Evolutionary conservation across 164 flowering plant species (phyloP).

Genomic region (Aristolochia fimbriata): DNA sequence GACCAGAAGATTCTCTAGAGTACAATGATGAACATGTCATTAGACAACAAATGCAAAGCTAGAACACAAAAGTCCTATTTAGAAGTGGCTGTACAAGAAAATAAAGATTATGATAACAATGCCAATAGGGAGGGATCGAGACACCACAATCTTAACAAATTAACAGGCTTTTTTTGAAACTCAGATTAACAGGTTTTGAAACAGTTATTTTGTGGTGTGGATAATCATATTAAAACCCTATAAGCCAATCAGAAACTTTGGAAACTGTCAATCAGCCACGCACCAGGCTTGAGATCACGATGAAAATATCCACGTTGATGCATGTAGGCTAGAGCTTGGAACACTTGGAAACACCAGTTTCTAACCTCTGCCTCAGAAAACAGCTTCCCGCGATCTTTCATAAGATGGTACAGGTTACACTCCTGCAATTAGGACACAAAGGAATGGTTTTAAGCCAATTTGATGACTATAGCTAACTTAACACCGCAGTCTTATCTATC

Average conservation of each 20-base stretch:
- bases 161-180: too few species aligned
- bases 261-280: not conserved
- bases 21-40: not conserved
- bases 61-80: not conserved
- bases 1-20: slow-evolving; percentile 72
- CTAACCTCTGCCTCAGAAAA: slow-evolving; percentile 81
- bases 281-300: slow-evolving; percentile 35
- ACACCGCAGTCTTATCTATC: not conserved
- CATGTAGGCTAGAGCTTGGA: slow-evolving; percentile 95
- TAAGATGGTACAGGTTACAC: slow-evolving; percentile 87
- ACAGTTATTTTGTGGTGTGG: too few species aligned
- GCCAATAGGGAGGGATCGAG: too few species aligned
- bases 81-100: too few species aligned
- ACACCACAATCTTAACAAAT: too few species aligned
- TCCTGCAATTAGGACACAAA: slow-evolving; percentile 36
- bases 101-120: too few species aligned
- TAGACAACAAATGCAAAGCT: not conserved
- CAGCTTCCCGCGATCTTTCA: slow-evolving; percentile 65
- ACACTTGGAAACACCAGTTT: slow-evolving; percentile 98
- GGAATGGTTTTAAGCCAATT: not conserved
- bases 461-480: not conserved
- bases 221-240: too few species aligned
- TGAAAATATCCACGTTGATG: slow-evolving; percentile 50
- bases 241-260: not conserved
- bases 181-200: too few species aligned